Base-by-base conservation (phyloP, 148 eudicot genomes). In the Pouteria glomerata region DNA sequence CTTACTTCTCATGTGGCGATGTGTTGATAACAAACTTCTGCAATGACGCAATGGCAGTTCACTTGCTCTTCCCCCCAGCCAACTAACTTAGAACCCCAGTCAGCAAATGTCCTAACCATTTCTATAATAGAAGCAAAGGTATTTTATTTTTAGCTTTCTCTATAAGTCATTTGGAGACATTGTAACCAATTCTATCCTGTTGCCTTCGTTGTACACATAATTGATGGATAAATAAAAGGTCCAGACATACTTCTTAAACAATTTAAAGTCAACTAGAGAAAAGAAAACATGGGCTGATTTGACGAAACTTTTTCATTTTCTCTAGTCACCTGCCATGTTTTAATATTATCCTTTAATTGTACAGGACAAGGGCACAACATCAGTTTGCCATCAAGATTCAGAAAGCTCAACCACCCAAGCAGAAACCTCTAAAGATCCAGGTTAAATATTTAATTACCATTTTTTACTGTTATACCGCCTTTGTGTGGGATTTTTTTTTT, bases 381-480 rank as follows among this genome's bases (percentile, higher is more conserved):
- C 70, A 39, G 73, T 66, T 33, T 65, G 55, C 73, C 82, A 68
- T 42, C 70, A 71, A 58, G 82, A 80, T 71, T 77, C 81, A 3
- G 84, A 77, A 73, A 73, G 81, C 78, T 80, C 82, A 48, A 66
- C 81, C 21, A 72, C 72, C 70, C 84, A 73, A 71, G 79, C 71
- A 51, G 62, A 70, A 42, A 68, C 62, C 14, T 56, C 74, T 37
- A 65, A 57, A 72, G 68, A 77, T 50, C 70, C 81, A 77, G 71
- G 65, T 57, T 45, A 24, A 33, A 19, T 47, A 45, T 29, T 47
- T 41, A 67, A 58, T 59, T 13, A 23, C 57, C 30, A 29, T 52
- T 23, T 60, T 47, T 52, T 52, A 57, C 12, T 50, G 34, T 34
- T 21, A 33, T 50, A 52, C 66, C 30, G 57, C 23, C 21, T 73